A percentile compares a stretch with the other conserved stretches of the same genome.
phyloP scores from a whole-genome alignment of 176 grass and related monocot species.

The Urochloa ruziziensis region DNA sequence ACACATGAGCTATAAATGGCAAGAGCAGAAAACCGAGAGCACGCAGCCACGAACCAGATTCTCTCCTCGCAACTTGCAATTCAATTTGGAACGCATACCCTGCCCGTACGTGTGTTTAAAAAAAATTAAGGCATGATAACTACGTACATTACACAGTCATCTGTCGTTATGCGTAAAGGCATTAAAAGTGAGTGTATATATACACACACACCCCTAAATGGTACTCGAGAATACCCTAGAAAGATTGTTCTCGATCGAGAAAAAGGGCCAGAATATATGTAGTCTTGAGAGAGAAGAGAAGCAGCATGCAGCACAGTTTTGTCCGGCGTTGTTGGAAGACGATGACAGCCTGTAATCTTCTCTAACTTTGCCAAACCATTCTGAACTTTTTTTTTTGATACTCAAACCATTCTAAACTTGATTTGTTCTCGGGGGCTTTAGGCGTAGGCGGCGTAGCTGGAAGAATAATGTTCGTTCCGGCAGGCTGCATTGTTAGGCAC shows the following conservation, averaged over 20 bases:
- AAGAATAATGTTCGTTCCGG: slow-evolving; percentile 22
- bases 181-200: background rate
- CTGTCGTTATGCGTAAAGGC: slow-evolving; percentile 12
- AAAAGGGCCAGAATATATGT: background rate
- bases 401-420: background rate
- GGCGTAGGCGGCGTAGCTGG: slow-evolving; percentile 5
- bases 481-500: background rate
- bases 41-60: background rate
- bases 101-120: background rate
- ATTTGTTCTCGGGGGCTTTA: background rate
- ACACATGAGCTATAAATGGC: too few relatives aligned
- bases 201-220: background rate
- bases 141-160: background rate
- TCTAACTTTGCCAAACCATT: slow-evolving; percentile 19
- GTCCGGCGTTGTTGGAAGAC: background rate
- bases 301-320: slow-evolving; percentile 12
- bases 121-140: background rate
- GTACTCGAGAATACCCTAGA: background rate
- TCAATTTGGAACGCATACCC: background rate
- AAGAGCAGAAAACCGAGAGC: too few relatives aligned
- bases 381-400: background rate
- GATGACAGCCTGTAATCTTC: background rate
- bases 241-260: background rate
- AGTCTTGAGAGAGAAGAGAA: background rate
- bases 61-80: background rate